Base-by-base conservation (phyloP, 306 rosid species). In the Glycine soja region DNA sequence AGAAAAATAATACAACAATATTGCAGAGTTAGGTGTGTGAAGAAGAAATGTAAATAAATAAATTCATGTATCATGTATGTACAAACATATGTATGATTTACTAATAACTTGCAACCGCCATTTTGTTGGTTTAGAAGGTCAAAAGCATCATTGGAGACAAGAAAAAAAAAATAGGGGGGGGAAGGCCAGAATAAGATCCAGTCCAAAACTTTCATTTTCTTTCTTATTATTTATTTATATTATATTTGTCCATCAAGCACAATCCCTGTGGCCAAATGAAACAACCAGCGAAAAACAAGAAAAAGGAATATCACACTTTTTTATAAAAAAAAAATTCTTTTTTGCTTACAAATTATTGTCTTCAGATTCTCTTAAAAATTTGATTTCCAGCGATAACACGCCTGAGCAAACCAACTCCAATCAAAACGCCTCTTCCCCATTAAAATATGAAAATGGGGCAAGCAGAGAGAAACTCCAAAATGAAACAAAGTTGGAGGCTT, bases 51-150 rank as follows among this genome's bases (percentile, higher is more conserved):
- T 76, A 73, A 46, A 75, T 72, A n/a, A 77, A 63, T 12, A 62
- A 62, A 61, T 11, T 78, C 46, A 74, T 61, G 81, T 61, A 74
- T 78, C 46, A 74, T 61, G 81, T 61, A 74, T 61, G 81, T 57
- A 76, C 59, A 87, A 68, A 70, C 76, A 87, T 64, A 74, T 8
- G 53, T 64, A 51, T 68, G 81, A 79, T 84, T 50, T 36, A 75
- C 63, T 80, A 77, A 78, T 83, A 50, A 62, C 43, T 87, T 16
- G 76, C 53, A 77, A 85, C 81, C 43, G 75, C 69, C 75, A 87
- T 83, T 83, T 80, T 74, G 76, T 74, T 61, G 68, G 81, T 54
- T 77, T 84, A 61, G 81, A 85, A 85, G 86, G 85, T 81, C 88
- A 82, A 75, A 78, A 75, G 73, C 80, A 81, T 81, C 75, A 84